Conservation (phyloP, 768 basidiomycete species). For the Rhizopogon sp. region DNA sequence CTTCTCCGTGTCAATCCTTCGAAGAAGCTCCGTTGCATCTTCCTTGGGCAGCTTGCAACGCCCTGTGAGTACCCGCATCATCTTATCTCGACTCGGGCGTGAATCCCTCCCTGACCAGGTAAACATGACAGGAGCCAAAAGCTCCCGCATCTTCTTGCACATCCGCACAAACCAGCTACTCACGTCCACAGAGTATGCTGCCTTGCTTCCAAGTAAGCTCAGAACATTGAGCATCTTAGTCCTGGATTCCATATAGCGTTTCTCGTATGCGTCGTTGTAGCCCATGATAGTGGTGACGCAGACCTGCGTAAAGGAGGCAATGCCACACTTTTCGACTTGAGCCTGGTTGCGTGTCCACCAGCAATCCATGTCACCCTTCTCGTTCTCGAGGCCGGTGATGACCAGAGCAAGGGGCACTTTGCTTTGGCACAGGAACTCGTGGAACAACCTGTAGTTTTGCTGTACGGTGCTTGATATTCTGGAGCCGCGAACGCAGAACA, state of each 20-base stretch:
- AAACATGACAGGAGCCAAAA: neutral
- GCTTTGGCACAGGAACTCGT: conserved; percentile 27
- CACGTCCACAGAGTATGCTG: neutral
- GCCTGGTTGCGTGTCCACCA: conserved; percentile 28
- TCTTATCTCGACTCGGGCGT: neutral
- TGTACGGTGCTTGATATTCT: conserved; percentile 23
- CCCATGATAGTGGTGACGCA: conserved; percentile 22
- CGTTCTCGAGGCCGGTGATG: conserved; percentile 31
- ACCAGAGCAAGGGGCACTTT: conserved; percentile 28
- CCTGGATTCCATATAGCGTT: conserved; percentile 15
- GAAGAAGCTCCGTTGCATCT: conserved; percentile 18
- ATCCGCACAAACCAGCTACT: neutral
- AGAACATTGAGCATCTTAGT: conserved; percentile 18
- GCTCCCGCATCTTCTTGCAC: neutral
- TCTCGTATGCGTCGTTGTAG: neutral
- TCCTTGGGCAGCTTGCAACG: conserved; percentile 21
- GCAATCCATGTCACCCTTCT: conserved; percentile 26
- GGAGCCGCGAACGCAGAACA: conserved; percentile 26
- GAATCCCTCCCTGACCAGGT: neutral
- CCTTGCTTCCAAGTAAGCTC: neutral
- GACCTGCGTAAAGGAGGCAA: conserved; percentile 23
- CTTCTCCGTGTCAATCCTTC: conserved; percentile 7
- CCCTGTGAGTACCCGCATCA: conserved; percentile 10
- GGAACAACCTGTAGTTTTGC: conserved; percentile 28
- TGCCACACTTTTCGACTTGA: conserved; percentile 15